Conservation (phyloP, 495 filamentous ascomycete genomes). For the Talaromyces trachyspermus region DNA sequence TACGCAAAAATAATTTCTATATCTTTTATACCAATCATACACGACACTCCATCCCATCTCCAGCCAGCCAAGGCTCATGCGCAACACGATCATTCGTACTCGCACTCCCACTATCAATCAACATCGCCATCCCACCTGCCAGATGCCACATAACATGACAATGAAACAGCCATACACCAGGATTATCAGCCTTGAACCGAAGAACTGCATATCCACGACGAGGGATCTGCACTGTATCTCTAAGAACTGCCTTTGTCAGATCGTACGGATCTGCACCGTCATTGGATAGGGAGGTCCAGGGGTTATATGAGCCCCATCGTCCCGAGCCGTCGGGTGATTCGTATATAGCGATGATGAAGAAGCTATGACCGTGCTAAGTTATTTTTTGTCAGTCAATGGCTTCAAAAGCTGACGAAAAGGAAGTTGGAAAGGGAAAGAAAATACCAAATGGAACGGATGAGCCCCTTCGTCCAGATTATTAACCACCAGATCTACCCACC, state of each 20-base stretch:
- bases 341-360: constrained; percentile 58
- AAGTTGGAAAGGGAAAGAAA: neutral
- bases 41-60: neutral
- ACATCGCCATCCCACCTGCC: constrained; percentile 39
- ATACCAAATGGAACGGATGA: constrained; percentile 46
- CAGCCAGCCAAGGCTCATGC: constrained; percentile 1
- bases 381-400: constrained; percentile 28
- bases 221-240: constrained; percentile 53
- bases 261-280: constrained; percentile 30
- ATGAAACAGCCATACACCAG: constrained; percentile 50
- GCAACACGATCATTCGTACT: neutral
- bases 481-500: constrained; percentile 42
- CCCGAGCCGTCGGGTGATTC: constrained; percentile 17
- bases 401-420: neutral
- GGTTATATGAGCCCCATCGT: constrained; percentile 41
- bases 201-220: constrained; percentile 54
- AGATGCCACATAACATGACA: constrained; percentile 66
- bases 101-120: constrained; percentile 19
- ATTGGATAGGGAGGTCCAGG: constrained; percentile 16
- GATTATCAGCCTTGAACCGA: constrained; percentile 60
- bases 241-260: constrained; percentile 21
- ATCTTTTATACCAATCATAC: no score
- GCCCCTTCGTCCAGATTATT: constrained; percentile 45
- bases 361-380: constrained; percentile 80
- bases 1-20: no score